Percentiles rank a stretch among this genome's conserved stretches.
Conservation (phyloP, 768 basidiomycete genomes). For the Stropharia rugosoannulata region DNA sequence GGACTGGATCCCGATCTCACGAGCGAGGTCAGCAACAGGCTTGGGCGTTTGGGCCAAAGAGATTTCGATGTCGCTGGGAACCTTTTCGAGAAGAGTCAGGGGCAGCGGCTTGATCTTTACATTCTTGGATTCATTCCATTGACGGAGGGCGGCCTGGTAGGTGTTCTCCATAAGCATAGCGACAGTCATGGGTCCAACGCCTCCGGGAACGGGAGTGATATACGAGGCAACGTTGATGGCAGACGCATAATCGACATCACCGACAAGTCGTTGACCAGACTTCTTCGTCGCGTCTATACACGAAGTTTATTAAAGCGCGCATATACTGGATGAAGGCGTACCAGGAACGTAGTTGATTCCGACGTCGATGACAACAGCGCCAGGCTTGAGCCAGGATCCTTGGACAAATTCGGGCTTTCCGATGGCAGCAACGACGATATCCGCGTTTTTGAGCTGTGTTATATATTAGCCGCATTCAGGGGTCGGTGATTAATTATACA, state of each 20-base stretch:
- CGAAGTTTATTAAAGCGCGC: neutral
- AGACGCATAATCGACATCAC: conserved; percentile 86
- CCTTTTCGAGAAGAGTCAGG: conserved; percentile 77
- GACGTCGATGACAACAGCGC: conserved; percentile 95
- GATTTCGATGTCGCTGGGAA: conserved; percentile 96
- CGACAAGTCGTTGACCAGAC: conserved; percentile 92
- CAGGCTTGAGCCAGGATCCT: conserved; percentile 94
- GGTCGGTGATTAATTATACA: conserved; percentile 22
- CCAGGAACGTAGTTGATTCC: conserved; percentile 96
- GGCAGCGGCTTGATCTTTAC: conserved; percentile 77
- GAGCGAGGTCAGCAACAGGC: conserved; percentile 77
- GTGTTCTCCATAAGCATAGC: conserved; percentile 98
- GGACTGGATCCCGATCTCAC: conserved; percentile 83
- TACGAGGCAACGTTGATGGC: conserved; percentile 79
- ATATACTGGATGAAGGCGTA: conserved; percentile 23
- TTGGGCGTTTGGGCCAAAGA: conserved; percentile 95
- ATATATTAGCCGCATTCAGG: neutral
- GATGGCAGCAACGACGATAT: conserved; percentile 96
- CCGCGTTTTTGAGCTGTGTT: conserved; percentile 75
- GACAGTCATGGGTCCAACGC: conserved; percentile 99
- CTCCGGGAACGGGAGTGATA: conserved; percentile 98
- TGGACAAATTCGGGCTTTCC: conserved; percentile 89
- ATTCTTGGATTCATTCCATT: conserved; percentile 66
- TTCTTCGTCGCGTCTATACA: conserved; percentile 82
- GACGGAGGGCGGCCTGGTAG: conserved; percentile 75